Evolutionary conservation across 352 stramenopile species (phyloP).

Genomic region (Elongisporangium prolatum): DNA sequence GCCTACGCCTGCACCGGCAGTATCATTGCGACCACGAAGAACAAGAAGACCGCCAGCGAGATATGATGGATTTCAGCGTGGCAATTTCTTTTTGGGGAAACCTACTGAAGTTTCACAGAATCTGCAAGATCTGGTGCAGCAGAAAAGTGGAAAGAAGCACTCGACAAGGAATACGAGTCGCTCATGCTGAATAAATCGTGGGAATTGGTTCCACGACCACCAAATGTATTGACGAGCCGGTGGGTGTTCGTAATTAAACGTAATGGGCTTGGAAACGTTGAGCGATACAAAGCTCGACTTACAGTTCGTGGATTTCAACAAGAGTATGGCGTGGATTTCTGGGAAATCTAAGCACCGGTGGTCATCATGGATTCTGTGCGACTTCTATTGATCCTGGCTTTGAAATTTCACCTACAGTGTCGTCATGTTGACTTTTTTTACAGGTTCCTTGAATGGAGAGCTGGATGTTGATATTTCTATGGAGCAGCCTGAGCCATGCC

Average conservation of each 20-base stretch:
- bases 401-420: slow-evolving; percentile 4
- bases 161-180: no score
- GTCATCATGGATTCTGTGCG: slow-evolving; percentile 4
- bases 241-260: background rate
- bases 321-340: slow-evolving; percentile 5
- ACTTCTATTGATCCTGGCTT: slow-evolving; percentile 6
- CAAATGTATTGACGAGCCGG: background rate
- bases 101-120: no score
- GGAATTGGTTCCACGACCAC: background rate
- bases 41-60: no score
- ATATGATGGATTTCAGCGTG: no score
- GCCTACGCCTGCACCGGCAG: no score
- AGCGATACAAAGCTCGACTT: slow-evolving; percentile 4
- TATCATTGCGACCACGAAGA: no score
- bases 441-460: slow-evolving; percentile 2
- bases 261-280: background rate
- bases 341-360: slow-evolving; percentile 7
- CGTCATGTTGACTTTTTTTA: background rate
- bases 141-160: no score
- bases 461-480: slow-evolving; percentile 8
- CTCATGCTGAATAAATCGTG: background rate
- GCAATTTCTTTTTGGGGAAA: no score
- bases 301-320: slow-evolving; percentile 9
- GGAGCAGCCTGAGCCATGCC: slow-evolving; percentile 1
- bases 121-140: no score